Percentiles rank a stretch among this genome's conserved stretches.
Evolutionary conservation across 306 rosid species (phyloP).

Genomic region (Malus domestica): DNA sequence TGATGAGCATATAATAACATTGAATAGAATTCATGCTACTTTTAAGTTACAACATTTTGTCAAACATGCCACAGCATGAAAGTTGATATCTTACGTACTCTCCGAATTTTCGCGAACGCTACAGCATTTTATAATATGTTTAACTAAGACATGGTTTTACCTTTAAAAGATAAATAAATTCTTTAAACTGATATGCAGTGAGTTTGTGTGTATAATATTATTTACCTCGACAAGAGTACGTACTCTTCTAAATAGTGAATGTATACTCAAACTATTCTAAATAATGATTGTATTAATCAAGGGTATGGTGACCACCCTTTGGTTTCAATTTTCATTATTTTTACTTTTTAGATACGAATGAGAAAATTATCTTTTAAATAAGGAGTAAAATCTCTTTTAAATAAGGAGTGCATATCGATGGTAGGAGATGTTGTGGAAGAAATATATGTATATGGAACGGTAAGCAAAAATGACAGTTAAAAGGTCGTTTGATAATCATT

Average conservation of each 20-base stretch:
- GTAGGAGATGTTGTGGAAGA: too few species aligned
- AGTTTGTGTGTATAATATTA: not conserved
- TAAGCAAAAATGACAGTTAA: too few species aligned
- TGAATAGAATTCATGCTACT: not conserved
- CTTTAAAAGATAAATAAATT: not conserved
- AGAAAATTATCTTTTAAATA: too few species aligned
- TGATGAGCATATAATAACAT: not conserved
- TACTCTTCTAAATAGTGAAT: too few species aligned
- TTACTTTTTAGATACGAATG: too few species aligned
- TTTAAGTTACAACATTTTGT: not conserved
- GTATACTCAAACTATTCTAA: not conserved
- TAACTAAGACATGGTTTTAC: not conserved
- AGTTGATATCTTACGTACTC: not conserved
- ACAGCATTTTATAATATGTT: not conserved
- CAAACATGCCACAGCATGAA: not conserved
- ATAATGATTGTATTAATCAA: not conserved
- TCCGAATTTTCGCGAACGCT: not conserved
- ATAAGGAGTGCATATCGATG: too few species aligned
- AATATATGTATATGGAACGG: too few species aligned
- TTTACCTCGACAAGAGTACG: not conserved
- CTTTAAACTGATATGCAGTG: not conserved
- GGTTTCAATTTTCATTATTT: too few species aligned
- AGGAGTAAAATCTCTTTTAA: too few species aligned
- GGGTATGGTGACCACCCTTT: too few species aligned
- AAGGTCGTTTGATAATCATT: too few species aligned